Evolutionary conservation across 352 stramenopile genomes (phyloP).

Genomic region (Globisporangium sylvaticum): DNA sequence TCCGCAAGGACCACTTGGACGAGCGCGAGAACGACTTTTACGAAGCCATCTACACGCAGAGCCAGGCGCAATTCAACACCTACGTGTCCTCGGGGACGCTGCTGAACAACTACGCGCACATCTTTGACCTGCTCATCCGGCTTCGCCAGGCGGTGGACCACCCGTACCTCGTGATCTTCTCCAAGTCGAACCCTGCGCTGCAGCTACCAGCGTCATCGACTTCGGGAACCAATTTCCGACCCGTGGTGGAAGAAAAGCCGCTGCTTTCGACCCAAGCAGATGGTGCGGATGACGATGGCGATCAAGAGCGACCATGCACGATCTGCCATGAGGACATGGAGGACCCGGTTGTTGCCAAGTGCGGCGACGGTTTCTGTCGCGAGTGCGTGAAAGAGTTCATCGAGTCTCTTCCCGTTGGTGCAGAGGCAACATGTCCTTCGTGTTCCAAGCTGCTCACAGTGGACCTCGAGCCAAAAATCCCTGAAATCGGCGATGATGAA

Average conservation of each 20-base stretch:
- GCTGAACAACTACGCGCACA: constrained; percentile 99
- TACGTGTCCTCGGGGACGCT: constrained; percentile 97
- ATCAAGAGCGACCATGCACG: constrained; percentile 54
- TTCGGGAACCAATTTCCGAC: constrained; percentile 18
- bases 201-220: constrained; percentile 41
- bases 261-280: constrained; percentile 29
- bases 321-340: constrained; percentile 94
- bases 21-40: constrained; percentile 98
- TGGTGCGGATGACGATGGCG: constrained; percentile 17
- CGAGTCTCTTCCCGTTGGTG: constrained; percentile 59
- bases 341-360: constrained; percentile 87
- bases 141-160: constrained; percentile 98
- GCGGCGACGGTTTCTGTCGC: constrained; percentile 90
- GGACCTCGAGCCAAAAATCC: constrained; percentile 46
- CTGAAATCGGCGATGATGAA: constrained; percentile 15
- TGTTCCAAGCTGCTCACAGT: constrained; percentile 87
- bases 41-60: constrained; percentile 97
- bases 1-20: constrained; percentile 82
- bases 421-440: constrained; percentile 57
- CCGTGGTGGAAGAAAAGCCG: constrained; percentile 62
- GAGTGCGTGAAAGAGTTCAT: constrained; percentile 82
- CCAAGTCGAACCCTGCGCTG: constrained; percentile 80
- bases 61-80: constrained; percentile 96
- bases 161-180: constrained; percentile 95
- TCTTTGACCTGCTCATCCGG: constrained; percentile 97